Conservation (phyloP, 2,329 filamentous ascomycete species). For the Aurifilum marmelostoma region DNA sequence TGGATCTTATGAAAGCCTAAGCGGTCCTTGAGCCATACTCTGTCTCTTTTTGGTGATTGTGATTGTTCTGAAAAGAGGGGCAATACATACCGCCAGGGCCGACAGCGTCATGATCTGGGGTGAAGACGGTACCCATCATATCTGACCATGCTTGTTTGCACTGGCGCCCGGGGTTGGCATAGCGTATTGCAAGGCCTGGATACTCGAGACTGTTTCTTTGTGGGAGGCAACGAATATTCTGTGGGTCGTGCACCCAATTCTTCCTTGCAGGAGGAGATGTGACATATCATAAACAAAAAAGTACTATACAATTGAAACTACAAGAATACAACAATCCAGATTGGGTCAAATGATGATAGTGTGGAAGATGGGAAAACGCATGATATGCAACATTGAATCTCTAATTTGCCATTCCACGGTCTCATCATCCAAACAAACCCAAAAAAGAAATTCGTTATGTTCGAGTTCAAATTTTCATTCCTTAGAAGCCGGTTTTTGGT, state of each 20-base stretch:
- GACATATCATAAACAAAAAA: background rate
- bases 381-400: too few relatives aligned
- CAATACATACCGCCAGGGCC: background rate
- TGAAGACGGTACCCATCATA: constrained; percentile 7
- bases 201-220: background rate
- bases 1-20: background rate
- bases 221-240: background rate
- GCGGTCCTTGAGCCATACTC: too few relatives aligned
- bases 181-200: background rate
- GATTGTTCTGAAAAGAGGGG: background rate
- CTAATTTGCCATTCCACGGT: too few relatives aligned
- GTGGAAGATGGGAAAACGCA: too few relatives aligned
- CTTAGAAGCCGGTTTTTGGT: background rate
- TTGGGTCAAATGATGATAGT: background rate
- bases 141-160: background rate
- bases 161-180: background rate
- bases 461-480: too few relatives aligned
- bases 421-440: too few relatives aligned
- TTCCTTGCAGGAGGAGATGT: too few relatives aligned
- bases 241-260: too few relatives aligned
- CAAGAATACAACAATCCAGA: background rate
- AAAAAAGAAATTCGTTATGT: too few relatives aligned
- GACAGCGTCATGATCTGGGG: background rate
- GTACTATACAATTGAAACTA: background rate
- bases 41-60: too few relatives aligned